A percentile compares a stretch with the other conserved stretches of the same genome.
Conservation (phyloP, 768 basidiomycete genomes). For the Lentinula edodes region DNA sequence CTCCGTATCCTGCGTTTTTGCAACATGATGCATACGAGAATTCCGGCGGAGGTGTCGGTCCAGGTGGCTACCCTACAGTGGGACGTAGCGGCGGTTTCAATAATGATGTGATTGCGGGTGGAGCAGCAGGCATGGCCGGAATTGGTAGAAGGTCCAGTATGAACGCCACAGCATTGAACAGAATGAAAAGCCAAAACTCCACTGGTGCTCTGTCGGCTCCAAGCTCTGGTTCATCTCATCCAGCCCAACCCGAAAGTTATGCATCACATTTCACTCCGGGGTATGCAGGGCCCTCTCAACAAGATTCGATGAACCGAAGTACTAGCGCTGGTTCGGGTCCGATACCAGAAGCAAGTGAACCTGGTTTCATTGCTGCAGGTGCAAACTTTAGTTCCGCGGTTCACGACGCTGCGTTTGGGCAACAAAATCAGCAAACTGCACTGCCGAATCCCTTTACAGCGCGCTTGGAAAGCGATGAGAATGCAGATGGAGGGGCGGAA, state of each 20-base stretch:
- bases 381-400: neutral
- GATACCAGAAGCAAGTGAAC: neutral
- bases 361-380: neutral
- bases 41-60: slow-evolving; percentile 9
- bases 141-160: slow-evolving; percentile 6
- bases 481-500: neutral
- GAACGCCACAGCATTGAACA: neutral
- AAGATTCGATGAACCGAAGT: neutral
- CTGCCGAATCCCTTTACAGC: neutral
- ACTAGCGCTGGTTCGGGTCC: neutral
- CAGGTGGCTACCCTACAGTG: neutral
- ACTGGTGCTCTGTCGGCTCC: neutral
- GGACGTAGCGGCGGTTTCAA: neutral
- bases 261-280: neutral
- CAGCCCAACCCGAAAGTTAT: neutral
- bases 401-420: slow-evolving; percentile 1
- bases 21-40: neutral
- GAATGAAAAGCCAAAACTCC: slow-evolving; percentile 2
- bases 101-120: neutral
- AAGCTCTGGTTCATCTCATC: neutral
- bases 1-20: slow-evolving; percentile 36
- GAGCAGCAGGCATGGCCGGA: slow-evolving; percentile 7
- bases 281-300: neutral
- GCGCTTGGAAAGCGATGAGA: neutral
- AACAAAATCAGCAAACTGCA: neutral